Conservation (phyloP, 352 stramenopile species). For the Phytophthora aleatoria region DNA sequence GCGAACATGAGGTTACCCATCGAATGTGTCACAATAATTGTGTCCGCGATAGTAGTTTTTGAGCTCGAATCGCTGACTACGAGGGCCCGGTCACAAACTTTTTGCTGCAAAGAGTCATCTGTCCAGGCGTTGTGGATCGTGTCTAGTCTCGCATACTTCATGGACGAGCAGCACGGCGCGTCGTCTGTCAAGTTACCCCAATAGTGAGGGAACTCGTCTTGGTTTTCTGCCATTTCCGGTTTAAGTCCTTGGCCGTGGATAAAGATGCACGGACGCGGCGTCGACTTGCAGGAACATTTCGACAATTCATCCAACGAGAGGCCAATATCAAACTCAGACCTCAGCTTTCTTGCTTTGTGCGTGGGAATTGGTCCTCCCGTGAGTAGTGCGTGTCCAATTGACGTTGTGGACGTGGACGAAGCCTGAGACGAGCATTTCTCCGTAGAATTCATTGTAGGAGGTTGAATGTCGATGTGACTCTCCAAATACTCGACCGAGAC, state of each 20-base stretch:
- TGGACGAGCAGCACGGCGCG: slow-evolving; percentile 24
- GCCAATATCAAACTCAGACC: slow-evolving; percentile 5
- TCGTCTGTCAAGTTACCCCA: slow-evolving; percentile 28
- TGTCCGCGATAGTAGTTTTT: slow-evolving; percentile 18
- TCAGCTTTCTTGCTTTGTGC: slow-evolving; percentile 5
- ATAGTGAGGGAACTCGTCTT: slow-evolving; percentile 24
- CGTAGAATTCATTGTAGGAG: slow-evolving; percentile 2
- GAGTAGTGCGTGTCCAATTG: slow-evolving; percentile 1
- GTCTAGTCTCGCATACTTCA: slow-evolving; percentile 24
- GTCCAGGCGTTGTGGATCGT: slow-evolving; percentile 21
- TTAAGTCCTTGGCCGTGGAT: slow-evolving; percentile 22
- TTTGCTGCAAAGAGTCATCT: slow-evolving; percentile 6
- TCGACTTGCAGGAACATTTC: slow-evolving; percentile 20
- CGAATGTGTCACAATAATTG: slow-evolving; percentile 28
- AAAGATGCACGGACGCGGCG: slow-evolving; percentile 23
- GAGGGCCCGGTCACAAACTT: slow-evolving; percentile 18
- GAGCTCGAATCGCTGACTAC: slow-evolving; percentile 19
- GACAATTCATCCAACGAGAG: slow-evolving; percentile 11
- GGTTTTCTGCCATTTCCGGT: slow-evolving; percentile 24
- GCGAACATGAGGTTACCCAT: slow-evolving; percentile 35
- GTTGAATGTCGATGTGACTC: slow-evolving; percentile 9
- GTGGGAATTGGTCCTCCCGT: not conserved
- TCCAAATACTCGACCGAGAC: slow-evolving; percentile 23
- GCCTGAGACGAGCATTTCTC: not conserved
- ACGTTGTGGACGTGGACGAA: slow-evolving; percentile 3